Conservation (phyloP, 2,329 filamentous ascomycete genomes). For the Fusarium hostae region DNA sequence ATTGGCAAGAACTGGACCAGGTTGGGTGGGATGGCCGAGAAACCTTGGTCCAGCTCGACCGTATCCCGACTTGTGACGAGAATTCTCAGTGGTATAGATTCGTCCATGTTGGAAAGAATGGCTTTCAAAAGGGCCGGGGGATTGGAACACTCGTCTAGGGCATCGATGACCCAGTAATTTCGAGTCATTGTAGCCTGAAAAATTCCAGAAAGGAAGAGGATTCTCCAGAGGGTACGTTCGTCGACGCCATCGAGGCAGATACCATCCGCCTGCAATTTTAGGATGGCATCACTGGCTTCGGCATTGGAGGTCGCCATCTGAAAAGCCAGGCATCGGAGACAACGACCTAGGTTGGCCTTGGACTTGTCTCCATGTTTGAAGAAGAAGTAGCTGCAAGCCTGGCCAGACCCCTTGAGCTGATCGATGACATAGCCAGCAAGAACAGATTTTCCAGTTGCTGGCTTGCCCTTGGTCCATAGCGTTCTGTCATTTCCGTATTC, state of each 20-base stretch:
- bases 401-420: slow-evolving; percentile 29
- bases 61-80: slow-evolving; percentile 47
- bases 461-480: slow-evolving; percentile 42
- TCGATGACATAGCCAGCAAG: slow-evolving; percentile 48
- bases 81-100: slow-evolving; percentile 35
- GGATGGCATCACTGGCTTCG: slow-evolving; percentile 39
- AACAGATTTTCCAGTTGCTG: slow-evolving; percentile 52
- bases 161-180: slow-evolving; percentile 49
- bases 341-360: slow-evolving; percentile 33
- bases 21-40: slow-evolving; percentile 13
- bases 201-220: slow-evolving; percentile 35
- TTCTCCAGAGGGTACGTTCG: slow-evolving; percentile 42
- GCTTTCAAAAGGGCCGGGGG: slow-evolving; percentile 44
- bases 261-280: slow-evolving; percentile 42
- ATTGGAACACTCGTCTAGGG: slow-evolving; percentile 28
- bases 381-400: slow-evolving; percentile 41
- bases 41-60: slow-evolving; percentile 28
- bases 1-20: slow-evolving; percentile 16
- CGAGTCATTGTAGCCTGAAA: slow-evolving; percentile 7
- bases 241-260: slow-evolving; percentile 47
- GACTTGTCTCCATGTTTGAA: slow-evolving; percentile 41
- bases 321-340: slow-evolving; percentile 48
- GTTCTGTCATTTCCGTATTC: slow-evolving; percentile 5
- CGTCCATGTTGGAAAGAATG: slow-evolving; percentile 40
- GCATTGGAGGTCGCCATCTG: slow-evolving; percentile 43